Conservation (phyloP, 2,329 filamentous ascomycete genomes). For the Fusarium sp. region DNA sequence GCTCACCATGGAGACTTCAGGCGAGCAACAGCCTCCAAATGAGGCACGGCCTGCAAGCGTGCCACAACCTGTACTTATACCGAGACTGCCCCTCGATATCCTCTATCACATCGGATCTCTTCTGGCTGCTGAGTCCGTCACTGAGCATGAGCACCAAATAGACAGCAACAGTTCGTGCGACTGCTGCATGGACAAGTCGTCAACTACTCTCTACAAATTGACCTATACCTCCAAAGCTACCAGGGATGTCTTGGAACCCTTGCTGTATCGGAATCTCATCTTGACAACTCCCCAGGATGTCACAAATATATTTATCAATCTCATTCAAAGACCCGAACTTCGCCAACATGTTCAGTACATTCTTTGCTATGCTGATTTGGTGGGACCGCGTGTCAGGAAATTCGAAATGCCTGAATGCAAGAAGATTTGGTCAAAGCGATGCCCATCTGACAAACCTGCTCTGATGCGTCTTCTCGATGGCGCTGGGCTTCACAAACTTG, state of each 20-base stretch:
- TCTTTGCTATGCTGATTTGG: neutral
- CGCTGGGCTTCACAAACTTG: slow-evolving; percentile 11
- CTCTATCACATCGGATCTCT: slow-evolving; percentile 19
- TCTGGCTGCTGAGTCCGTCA: neutral
- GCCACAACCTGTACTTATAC: neutral
- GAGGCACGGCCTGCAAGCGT: neutral
- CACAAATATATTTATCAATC: slow-evolving; percentile 19
- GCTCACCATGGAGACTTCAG: slow-evolving; percentile 2
- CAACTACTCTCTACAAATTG: slow-evolving; percentile 1
- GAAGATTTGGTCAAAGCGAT: slow-evolving; percentile 8
- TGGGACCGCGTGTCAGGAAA: neutral
- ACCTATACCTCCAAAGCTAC: slow-evolving; percentile 29
- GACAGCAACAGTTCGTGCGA: neutral
- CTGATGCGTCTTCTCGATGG: slow-evolving; percentile 6
- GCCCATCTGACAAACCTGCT: slow-evolving; percentile 9
- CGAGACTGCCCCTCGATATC: slow-evolving; percentile 25
- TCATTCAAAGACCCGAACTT: slow-evolving; percentile 23
- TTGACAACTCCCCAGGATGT: slow-evolving; percentile 11
- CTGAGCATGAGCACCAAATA: neutral
- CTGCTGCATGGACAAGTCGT: neutral
- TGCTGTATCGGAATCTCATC: slow-evolving; percentile 30
- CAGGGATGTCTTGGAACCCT: slow-evolving; percentile 22
- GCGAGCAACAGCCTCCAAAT: neutral
- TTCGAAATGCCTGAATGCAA: neutral
- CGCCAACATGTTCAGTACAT: slow-evolving; percentile 21